Conservation (phyloP, 371 early-diverging fungal species). For the Chytridium lagenaria region DNA sequence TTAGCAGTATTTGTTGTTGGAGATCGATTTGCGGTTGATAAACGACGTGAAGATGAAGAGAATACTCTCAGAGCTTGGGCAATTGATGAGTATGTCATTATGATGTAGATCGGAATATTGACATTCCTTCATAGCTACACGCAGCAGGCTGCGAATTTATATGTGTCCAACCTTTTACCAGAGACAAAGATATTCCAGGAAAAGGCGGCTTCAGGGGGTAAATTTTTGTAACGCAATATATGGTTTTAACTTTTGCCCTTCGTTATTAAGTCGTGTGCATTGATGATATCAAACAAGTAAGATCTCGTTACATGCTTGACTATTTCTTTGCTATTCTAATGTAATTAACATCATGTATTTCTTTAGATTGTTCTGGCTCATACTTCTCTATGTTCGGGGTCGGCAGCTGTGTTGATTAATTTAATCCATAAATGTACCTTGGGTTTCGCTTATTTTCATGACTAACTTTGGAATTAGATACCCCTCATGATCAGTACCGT, state of each 20-base stretch:
- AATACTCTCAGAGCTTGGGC: conserved; percentile 69
- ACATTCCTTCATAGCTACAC: conserved; percentile 1
- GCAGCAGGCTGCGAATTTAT: conserved; percentile 44
- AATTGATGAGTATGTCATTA: conserved; percentile 55
- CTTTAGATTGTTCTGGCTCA: conserved; percentile 70
- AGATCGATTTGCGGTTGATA: conserved; percentile 44
- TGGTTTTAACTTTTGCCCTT: neutral
- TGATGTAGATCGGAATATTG: neutral
- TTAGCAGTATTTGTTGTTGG: conserved; percentile 50
- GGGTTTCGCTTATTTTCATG: neutral
- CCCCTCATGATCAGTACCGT: conserved; percentile 62
- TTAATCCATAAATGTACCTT: conserved; percentile 65
- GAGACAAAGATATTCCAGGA: conserved; percentile 72
- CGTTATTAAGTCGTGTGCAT: conserved; percentile 61
- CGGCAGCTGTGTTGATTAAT: conserved; percentile 71
- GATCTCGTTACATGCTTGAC: neutral
- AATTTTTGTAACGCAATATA: neutral
- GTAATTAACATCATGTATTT: conserved; percentile 50
- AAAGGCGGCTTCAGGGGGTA: conserved; percentile 60
- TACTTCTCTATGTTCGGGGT: conserved; percentile 71
- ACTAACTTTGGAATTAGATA: conserved; percentile 9
- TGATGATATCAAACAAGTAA: conserved; percentile 72
- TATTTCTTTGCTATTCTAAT: neutral
- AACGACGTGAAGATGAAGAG: conserved; percentile 43
- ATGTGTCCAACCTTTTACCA: conserved; percentile 71